Percentiles rank a stretch among this genome's conserved stretches.
phyloP scores from a whole-genome alignment of 2,329 filamentous ascomycete genomes.

The Diaporthe batatas region DNA sequence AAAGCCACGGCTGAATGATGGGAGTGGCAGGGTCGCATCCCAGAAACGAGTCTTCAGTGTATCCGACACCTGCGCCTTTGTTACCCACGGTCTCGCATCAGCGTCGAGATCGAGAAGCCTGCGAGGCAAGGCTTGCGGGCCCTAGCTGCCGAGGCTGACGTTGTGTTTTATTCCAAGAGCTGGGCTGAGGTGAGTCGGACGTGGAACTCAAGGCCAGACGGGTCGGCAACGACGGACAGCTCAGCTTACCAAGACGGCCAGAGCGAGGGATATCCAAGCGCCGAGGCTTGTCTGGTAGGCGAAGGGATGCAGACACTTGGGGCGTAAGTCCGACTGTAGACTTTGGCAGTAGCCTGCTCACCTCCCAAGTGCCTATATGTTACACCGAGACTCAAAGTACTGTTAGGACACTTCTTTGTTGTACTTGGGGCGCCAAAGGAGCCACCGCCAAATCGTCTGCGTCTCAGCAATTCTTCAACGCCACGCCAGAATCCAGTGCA shows the following conservation, averaged over 20 bases:
- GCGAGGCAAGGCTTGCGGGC: conserved; percentile 69
- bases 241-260: conserved; percentile 41
- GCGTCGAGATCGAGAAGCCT: conserved; percentile 81
- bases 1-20: conserved; percentile 29
- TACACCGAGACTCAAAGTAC: conserved; percentile 22
- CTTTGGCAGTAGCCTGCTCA: conserved; percentile 8
- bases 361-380: conserved; percentile 7
- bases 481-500: conserved; percentile 49
- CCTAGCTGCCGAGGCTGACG: conserved; percentile 73
- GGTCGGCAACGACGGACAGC: not conserved
- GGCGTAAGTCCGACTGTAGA: conserved; percentile 56
- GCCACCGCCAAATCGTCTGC: conserved; percentile 60
- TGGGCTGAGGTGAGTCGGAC: conserved; percentile 75
- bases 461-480: conserved; percentile 44
- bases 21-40: conserved; percentile 70
- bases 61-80: conserved; percentile 66
- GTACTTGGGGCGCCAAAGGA: conserved; percentile 60
- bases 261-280: conserved; percentile 51
- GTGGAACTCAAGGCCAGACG: not conserved
- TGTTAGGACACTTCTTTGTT: conserved; percentile 55
- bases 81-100: conserved; percentile 65
- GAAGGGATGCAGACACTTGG: conserved; percentile 53
- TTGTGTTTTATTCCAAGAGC: conserved; percentile 79
- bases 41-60: conserved; percentile 70
- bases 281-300: conserved; percentile 64